Conservation (phyloP, 1,284 basidiomycete genomes). For the Trichosporon ovoides region DNA sequence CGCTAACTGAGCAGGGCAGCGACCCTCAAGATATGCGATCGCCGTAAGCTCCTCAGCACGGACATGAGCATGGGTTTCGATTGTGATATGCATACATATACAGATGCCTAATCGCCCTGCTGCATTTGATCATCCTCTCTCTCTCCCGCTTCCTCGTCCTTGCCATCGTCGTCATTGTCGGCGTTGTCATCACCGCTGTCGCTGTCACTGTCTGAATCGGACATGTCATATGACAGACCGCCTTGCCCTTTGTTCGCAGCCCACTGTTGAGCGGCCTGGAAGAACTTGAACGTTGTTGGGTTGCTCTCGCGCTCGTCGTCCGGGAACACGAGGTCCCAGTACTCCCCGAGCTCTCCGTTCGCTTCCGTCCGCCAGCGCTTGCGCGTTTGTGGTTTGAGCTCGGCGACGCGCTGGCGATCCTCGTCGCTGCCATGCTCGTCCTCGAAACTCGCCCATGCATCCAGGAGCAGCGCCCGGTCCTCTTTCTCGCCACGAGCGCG, state of each 20-base stretch:
- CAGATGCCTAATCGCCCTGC: conserved; percentile 12
- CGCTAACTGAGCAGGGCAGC: too few species aligned
- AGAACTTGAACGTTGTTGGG: conserved; percentile 85
- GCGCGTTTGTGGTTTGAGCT: conserved; percentile 83
- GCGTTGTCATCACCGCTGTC: conserved; percentile 28
- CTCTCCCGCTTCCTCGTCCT: conserved; percentile 10
- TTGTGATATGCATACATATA: conserved; percentile 9
- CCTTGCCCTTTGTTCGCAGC: conserved; percentile 39
- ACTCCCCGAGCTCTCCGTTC: conserved; percentile 75
- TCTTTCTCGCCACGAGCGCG: conserved; percentile 75
- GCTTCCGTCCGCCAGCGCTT: conserved; percentile 78
- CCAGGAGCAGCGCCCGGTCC: conserved; percentile 82
- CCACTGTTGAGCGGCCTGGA: conserved; percentile 91
- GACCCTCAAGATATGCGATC: too few species aligned
- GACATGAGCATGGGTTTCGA: too few species aligned
- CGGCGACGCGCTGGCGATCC: conserved; percentile 70
- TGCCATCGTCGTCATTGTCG: conserved; percentile 11
- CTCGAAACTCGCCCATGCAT: conserved; percentile 92
- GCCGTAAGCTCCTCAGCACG: too few species aligned
- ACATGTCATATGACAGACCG: conserved; percentile 42
- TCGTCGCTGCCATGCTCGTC: conserved; percentile 64
- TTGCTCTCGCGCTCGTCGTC: conserved; percentile 91
- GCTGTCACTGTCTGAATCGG: conserved; percentile 35
- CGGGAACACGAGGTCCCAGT: conserved; percentile 89
- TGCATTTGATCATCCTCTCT: conserved; percentile 23